Evolutionary conservation across 345 rosid species (phyloP).

Genomic region (Ricinus communis): DNA sequence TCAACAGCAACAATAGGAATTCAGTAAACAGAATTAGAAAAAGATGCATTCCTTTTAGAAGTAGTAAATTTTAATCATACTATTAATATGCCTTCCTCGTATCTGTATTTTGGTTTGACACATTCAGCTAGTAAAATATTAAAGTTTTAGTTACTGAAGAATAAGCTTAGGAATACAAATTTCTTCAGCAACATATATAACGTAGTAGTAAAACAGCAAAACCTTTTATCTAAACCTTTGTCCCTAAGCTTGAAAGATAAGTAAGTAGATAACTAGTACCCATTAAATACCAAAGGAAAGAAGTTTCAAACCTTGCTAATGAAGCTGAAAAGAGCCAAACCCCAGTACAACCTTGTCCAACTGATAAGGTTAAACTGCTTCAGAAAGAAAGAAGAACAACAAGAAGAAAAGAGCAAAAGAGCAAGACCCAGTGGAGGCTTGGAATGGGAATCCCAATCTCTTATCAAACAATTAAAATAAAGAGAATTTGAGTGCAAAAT

Average conservation of each 20-base stretch:
- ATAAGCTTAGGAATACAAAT: constrained; percentile 3
- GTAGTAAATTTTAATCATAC: neutral
- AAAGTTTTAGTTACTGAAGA: neutral
- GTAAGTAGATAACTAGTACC: neutral
- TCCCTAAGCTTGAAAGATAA: neutral
- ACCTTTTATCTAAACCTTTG: too few species aligned
- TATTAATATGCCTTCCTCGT: too few species aligned
- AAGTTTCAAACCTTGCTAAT: constrained; percentile 14
- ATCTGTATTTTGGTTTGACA: neutral
- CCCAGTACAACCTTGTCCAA: constrained; percentile 7
- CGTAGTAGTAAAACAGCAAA: neutral
- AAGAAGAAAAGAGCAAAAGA: neutral
- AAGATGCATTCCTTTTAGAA: neutral
- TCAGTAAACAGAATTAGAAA: neutral
- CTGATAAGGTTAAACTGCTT: constrained; percentile 3
- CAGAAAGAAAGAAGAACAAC: neutral
- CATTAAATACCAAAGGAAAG: neutral
- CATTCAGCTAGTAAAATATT: neutral
- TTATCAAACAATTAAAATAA: neutral
- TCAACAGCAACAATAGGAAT: constrained; percentile 1
- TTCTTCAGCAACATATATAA: neutral
- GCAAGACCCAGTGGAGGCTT: constrained; percentile 1
- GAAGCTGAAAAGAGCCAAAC: neutral
- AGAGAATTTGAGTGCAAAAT: constrained; percentile 6
- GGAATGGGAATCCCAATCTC: constrained; percentile 16